Conservation (phyloP, 148 eudicot species). For the Salicornia ramosissima region DNA sequence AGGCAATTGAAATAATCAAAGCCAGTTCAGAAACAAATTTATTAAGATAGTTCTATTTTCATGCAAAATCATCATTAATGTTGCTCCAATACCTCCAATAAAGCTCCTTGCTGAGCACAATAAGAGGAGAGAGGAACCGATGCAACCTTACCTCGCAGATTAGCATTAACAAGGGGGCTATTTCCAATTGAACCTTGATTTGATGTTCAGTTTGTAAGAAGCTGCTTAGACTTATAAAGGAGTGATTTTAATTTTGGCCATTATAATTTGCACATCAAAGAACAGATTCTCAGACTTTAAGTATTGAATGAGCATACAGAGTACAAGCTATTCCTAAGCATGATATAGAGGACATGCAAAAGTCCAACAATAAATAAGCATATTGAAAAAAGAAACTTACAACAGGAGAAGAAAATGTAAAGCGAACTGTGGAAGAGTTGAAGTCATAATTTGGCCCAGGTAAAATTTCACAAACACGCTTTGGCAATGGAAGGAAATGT, state of each 20-base stretch:
- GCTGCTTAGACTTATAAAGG: neutral
- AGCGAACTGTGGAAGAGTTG: constrained; percentile 73
- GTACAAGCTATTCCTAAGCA: neutral
- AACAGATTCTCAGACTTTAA: too few relatives aligned
- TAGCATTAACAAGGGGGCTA: neutral
- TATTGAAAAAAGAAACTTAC: constrained; percentile 35
- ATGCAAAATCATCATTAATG: neutral
- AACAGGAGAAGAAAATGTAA: constrained; percentile 83
- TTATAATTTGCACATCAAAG: neutral
- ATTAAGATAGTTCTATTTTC: neutral
- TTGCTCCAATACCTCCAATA: too few relatives aligned
- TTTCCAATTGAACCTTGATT: neutral
- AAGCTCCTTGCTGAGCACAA: neutral
- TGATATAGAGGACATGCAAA: neutral
- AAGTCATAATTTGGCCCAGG: constrained; percentile 91
- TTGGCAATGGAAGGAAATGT: constrained; percentile 66
- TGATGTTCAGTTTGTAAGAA: neutral
- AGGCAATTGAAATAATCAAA: neutral
- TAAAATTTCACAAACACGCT: constrained; percentile 67
- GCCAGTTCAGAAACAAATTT: neutral
- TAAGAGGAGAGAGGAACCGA: neutral
- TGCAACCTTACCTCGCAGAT: neutral
- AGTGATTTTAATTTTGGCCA: neutral
- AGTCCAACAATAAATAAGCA: too few relatives aligned
- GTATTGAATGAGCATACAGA: too few relatives aligned